These are phyloP conservation scores for Pelargonium citronellum DNA, from an alignment of 441 rosid genomes.

Conservation along the genomic window DNA sequence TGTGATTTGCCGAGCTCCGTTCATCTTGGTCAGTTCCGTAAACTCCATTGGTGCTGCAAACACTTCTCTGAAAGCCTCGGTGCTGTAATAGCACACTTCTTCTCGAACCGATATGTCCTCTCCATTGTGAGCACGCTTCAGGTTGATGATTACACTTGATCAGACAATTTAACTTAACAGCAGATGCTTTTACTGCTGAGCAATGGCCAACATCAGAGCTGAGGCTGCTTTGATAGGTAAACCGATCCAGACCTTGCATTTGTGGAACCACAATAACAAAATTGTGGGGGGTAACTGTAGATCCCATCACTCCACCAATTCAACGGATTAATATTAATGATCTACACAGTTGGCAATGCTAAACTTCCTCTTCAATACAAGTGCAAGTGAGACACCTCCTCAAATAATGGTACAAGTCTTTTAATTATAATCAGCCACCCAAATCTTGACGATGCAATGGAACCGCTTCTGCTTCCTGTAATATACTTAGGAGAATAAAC, in stretches of 20 bases:
- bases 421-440: too few relatives aligned
- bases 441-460: too few relatives aligned
- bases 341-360: too few relatives aligned
- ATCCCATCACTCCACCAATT: neutral
- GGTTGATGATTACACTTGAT: neutral
- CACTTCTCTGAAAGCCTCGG: slow-evolving; percentile 19
- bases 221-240: neutral
- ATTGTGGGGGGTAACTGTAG: neutral
- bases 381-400: too few relatives aligned
- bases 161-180: neutral
- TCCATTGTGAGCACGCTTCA: neutral
- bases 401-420: too few relatives aligned
- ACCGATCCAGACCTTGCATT: neutral
- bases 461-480: too few relatives aligned
- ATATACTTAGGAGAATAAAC: too few relatives aligned
- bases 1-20: slow-evolving; percentile 32
- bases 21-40: slow-evolving; percentile 41
- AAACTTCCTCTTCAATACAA: too few relatives aligned
- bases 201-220: neutral
- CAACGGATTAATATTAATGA: neutral
- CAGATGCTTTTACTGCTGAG: neutral
- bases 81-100: neutral
- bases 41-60: slow-evolving; percentile 32
- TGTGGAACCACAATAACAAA: neutral
- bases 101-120: neutral